Conservation (phyloP, 495 filamentous ascomycete species). For the Neurospora tetrasperma region DNA sequence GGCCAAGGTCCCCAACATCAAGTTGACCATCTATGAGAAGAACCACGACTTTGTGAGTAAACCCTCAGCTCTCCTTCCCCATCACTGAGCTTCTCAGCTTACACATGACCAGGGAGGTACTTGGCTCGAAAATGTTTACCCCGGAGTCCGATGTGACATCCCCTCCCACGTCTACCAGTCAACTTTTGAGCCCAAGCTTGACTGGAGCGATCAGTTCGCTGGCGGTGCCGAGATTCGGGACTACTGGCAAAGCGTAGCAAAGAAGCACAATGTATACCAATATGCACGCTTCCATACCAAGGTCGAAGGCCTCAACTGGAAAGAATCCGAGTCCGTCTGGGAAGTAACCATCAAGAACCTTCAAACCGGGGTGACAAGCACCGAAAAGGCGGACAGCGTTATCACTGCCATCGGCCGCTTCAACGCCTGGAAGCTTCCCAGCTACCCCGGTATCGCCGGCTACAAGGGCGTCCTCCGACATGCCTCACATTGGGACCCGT, state of each 20-base stretch:
- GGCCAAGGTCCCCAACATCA: constrained; percentile 44
- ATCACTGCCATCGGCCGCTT: constrained; percentile 46
- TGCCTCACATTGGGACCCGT: constrained; percentile 38
- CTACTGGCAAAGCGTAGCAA: constrained; percentile 52
- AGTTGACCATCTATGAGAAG: constrained; percentile 62
- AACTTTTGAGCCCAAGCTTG: constrained; percentile 51
- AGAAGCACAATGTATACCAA: constrained; percentile 51
- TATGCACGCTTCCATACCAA: constrained; percentile 40
- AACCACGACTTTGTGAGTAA: constrained; percentile 47
- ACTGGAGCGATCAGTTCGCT: constrained; percentile 59
- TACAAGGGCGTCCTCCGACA: constrained; percentile 50
- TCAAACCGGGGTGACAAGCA: constrained; percentile 23
- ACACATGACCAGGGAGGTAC: constrained; percentile 43
- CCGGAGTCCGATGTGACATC: constrained; percentile 61
- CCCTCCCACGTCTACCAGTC: constrained; percentile 62
- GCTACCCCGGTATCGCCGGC: constrained; percentile 42
- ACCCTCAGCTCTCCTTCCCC: background rate
- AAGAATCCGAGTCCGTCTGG: constrained; percentile 43
- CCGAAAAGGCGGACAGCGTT: constrained; percentile 36
- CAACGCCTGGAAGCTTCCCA: constrained; percentile 47
- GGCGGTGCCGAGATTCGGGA: constrained; percentile 52
- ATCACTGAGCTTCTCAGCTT: background rate
- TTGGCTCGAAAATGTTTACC: constrained; percentile 65
- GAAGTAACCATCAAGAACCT: constrained; percentile 25
- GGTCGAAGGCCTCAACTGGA: constrained; percentile 46